Base-by-base conservation (phyloP, 352 stramenopile genomes). In the Phytophthora europaea region DNA sequence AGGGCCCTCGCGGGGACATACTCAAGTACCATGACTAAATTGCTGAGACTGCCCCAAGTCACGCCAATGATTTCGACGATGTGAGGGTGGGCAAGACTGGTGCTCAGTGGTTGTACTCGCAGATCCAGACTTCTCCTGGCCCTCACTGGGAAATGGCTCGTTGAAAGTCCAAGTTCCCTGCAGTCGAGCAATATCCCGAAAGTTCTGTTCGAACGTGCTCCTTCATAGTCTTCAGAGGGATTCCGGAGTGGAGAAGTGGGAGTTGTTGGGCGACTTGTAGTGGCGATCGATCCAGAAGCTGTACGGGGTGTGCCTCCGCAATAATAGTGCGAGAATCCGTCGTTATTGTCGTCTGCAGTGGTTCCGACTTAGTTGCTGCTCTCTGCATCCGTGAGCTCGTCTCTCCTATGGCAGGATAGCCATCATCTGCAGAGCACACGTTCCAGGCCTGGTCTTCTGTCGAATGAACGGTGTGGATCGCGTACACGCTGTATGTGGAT, bases 111-210 rank as follows among this genome's bases (percentile, higher is more conserved):
- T 84, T 73, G 68, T 86, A 86, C 28, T 80, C 57, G 23, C 80
- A 82, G 8, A 88, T 48, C 76, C 81, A 90, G 5, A 90, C 77
- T 75, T 88, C 83, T 45, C 77, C 73, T 26, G 71, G 81, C 9
- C 66, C 70, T 31, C 77, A 73, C 53, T 76, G 82, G 1, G 66
- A 79, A 20, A 79, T 10, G 3, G 69, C 31, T 56, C 54, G 60
- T 52, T 68, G 54, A 47, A 76, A 76, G 16, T 50, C 45, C 1
- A 84, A 20, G 20, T 61, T 73, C 58, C 73, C 6, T 58, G 28
- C 1, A 80, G 60, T 40, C 33, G 1, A 72, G 56, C 2, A 80
- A 34, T 7, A 69, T 75, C 65, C 75, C 59, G 28, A 83, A 60
- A 2, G 72, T 73, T 7, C 43, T 61, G 45, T 81, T 79, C 47